Percentiles rank a stretch among this genome's conserved stretches.
Evolutionary conservation across 805 yeast genomes (phyloP).

Genomic region (Candida tibetensis): DNA sequence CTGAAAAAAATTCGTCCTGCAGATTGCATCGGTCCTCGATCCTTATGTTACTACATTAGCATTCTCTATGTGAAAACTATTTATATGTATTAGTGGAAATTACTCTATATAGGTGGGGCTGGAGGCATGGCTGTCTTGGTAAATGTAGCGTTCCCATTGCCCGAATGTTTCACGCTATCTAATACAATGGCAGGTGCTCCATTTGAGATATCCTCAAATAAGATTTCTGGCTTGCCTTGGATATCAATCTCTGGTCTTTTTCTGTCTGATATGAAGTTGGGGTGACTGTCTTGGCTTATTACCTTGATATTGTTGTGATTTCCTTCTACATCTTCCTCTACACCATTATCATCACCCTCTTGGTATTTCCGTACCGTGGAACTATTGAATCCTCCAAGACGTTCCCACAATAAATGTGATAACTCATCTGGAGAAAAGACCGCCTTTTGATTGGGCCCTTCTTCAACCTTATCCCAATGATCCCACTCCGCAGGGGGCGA

Average conservation of each 20-base stretch:
- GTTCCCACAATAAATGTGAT: conserved; percentile 44
- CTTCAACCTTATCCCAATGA: conserved; percentile 40
- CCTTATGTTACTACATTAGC: too few relatives aligned
- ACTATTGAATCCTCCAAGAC: conserved; percentile 41
- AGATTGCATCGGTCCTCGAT: not conserved
- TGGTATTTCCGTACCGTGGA: conserved; percentile 30
- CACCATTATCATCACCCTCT: conserved; percentile 13
- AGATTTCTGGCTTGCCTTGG: conserved; percentile 30
- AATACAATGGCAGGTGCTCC: conserved; percentile 43
- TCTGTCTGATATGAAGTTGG: not conserved
- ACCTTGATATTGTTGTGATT: not conserved
- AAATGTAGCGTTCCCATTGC: conserved; percentile 12
- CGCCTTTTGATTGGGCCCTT: conserved; percentile 37
- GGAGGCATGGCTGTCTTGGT: conserved; percentile 40
- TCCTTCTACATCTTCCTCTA: conserved; percentile 6
- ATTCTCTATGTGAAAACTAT: too few relatives aligned
- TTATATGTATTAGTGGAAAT: too few relatives aligned
- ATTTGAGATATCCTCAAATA: conserved; percentile 35
- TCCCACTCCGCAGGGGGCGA: conserved; percentile 47
- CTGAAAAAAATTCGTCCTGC: conserved; percentile 6
- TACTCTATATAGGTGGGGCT: too few relatives aligned
- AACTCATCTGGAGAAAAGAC: conserved; percentile 38
- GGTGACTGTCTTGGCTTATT: not conserved
- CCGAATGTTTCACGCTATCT: conserved; percentile 25
- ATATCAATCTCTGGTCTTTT: conserved; percentile 17